Evolutionary conservation across 495 filamentous ascomycete genomes (phyloP).

Genomic region (Daldinia caldariorum): DNA sequence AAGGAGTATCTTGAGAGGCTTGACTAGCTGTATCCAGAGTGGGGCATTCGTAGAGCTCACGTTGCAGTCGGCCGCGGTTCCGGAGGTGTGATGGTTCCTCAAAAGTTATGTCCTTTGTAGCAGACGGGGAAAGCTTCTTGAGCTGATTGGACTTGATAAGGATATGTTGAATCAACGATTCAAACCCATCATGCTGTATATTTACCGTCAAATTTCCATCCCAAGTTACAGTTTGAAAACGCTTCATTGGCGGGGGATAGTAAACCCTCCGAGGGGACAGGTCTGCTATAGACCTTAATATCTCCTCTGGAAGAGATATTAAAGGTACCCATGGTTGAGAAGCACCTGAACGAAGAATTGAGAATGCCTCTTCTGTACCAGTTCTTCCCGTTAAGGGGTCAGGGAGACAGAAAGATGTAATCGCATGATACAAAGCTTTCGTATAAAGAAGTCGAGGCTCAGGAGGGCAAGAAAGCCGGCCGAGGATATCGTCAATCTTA

Average conservation of each 20-base stretch:
- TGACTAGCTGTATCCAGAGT: slow-evolving; percentile 21
- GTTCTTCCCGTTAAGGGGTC: slow-evolving; percentile 67
- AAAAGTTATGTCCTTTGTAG: not conserved
- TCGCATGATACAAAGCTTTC: slow-evolving; percentile 66
- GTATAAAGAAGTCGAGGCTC: slow-evolving; percentile 58
- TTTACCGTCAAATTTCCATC: slow-evolving; percentile 52
- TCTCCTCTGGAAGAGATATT: slow-evolving; percentile 26
- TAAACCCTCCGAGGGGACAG: slow-evolving; percentile 63
- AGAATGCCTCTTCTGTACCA: slow-evolving; percentile 68
- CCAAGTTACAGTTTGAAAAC: slow-evolving; percentile 64
- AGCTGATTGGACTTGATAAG: slow-evolving; percentile 51
- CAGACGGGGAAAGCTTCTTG: slow-evolving; percentile 38
- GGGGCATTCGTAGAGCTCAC: slow-evolving; percentile 54
- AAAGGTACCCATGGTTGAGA: slow-evolving; percentile 54
- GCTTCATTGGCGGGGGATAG: slow-evolving; percentile 63
- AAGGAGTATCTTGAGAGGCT: slow-evolving; percentile 14
- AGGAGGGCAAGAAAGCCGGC: slow-evolving; percentile 57
- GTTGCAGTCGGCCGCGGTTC: slow-evolving; percentile 50
- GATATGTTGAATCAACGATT: slow-evolving; percentile 54
- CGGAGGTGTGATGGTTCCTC: slow-evolving; percentile 43
- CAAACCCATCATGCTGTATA: slow-evolving; percentile 66
- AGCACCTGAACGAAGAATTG: slow-evolving; percentile 60
- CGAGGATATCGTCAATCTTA: slow-evolving; percentile 59
- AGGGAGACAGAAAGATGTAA: slow-evolving; percentile 66
- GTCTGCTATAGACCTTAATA: slow-evolving; percentile 52